Conservation (phyloP, 164 flowering plant genomes). For the Akebia trifoliata region DNA sequence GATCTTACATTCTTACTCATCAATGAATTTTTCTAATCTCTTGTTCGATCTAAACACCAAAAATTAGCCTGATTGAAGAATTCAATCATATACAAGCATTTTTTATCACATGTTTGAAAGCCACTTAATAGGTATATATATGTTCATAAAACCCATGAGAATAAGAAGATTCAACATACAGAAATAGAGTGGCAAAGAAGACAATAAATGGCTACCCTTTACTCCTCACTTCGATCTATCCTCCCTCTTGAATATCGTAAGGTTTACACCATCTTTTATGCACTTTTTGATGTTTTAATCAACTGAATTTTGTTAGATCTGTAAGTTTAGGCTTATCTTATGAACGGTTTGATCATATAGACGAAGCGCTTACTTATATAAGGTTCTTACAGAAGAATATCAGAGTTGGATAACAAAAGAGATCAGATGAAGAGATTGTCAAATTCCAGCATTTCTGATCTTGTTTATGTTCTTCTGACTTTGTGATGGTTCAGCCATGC, state of each 20-base stretch:
- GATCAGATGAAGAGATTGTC: constrained; percentile 24
- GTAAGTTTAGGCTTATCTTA: not conserved
- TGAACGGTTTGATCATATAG: constrained; percentile 28
- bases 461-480: not conserved
- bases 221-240: constrained; percentile 25
- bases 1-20: too few species aligned
- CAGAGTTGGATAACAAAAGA: constrained; percentile 28
- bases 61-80: too few species aligned
- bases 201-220: constrained; percentile 27
- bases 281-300: not conserved
- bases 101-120: too few species aligned
- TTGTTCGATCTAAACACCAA: too few species aligned
- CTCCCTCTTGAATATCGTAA: constrained; percentile 32
- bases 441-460: not conserved
- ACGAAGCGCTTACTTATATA: constrained; percentile 39
- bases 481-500: constrained; percentile 16
- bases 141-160: too few species aligned
- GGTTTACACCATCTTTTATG: constrained; percentile 13
- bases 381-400: constrained; percentile 27
- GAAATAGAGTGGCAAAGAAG: constrained; percentile 30
- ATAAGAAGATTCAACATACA: constrained; percentile 21
- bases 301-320: not conserved
- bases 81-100: too few species aligned
- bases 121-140: too few species aligned
- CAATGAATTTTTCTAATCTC: too few species aligned